Evolutionary conservation across 176 grass and related monocot genomes (phyloP).

Genomic region (Phragmites australis): DNA sequence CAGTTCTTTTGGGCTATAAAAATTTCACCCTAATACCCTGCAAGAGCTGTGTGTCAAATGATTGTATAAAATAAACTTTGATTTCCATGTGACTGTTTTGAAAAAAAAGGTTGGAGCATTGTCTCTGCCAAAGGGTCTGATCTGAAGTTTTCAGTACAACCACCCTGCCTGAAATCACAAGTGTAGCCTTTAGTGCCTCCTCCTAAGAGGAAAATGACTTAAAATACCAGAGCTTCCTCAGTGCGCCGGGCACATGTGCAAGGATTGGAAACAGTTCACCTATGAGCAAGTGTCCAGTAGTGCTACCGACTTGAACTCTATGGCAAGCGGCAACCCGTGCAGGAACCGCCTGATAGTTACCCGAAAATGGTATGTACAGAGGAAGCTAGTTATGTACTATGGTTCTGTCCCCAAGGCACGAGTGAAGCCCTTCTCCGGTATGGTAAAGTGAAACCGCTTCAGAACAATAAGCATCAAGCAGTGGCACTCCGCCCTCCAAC

Average conservation of each 20-base stretch:
- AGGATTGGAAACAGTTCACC: no score
- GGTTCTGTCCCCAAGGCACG: no score
- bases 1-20: neutral
- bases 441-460: no score
- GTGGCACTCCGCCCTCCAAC: no score
- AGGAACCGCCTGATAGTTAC: no score
- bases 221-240: neutral
- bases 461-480: no score
- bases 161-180: constrained; percentile 5
- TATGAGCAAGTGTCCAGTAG: no score
- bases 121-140: neutral
- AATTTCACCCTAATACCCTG: neutral
- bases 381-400: no score
- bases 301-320: no score
- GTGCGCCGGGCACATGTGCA: neutral
- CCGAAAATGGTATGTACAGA: no score
- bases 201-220: neutral
- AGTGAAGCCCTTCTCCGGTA: no score
- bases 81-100: neutral
- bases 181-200: neutral
- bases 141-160: neutral
- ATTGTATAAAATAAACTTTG: neutral
- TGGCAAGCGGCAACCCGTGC: no score
- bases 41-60: neutral
- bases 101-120: neutral